phyloP scores from a whole-genome alignment of 2,329 filamentous ascomycete species.

The Periconia digitata region DNA sequence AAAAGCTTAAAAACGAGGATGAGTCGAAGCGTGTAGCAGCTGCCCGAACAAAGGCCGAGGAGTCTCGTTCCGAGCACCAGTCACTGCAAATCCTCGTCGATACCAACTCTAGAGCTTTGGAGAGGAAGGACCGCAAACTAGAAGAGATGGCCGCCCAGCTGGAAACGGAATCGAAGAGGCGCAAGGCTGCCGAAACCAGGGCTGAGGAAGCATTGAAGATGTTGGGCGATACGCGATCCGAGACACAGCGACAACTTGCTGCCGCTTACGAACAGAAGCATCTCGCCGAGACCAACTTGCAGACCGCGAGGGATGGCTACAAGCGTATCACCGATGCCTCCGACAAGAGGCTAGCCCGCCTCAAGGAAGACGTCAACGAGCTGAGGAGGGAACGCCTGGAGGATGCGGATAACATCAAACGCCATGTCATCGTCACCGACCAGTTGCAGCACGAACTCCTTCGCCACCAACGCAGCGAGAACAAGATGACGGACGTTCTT shows the following conservation, averaged over 20 bases:
- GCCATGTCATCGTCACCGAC: constrained; percentile 68
- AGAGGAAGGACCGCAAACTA: constrained; percentile 73
- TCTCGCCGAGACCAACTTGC: constrained; percentile 62
- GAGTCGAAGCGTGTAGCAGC: constrained; percentile 68
- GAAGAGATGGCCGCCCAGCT: constrained; percentile 67
- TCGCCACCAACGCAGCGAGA: constrained; percentile 62
- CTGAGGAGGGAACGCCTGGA: constrained; percentile 30
- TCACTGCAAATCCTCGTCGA: constrained; percentile 68
- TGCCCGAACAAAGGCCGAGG: constrained; percentile 71
- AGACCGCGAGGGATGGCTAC: constrained; percentile 70
- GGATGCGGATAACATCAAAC: constrained; percentile 43
- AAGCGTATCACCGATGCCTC: constrained; percentile 63
- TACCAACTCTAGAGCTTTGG: constrained; percentile 70
- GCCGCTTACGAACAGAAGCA: constrained; percentile 51
- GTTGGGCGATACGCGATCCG: constrained; percentile 62
- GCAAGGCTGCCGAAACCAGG: constrained; percentile 60
- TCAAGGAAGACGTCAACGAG: constrained; percentile 48
- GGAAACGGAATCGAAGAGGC: constrained; percentile 64
- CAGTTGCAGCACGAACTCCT: constrained; percentile 72
- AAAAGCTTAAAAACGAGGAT: constrained; percentile 61
- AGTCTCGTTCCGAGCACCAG: constrained; percentile 68
- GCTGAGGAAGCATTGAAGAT: constrained; percentile 64
- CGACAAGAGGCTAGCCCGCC: constrained; percentile 52
- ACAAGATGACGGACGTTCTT: constrained; percentile 62
- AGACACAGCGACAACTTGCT: constrained; percentile 65